These are phyloP conservation scores for Fusarium virguliforme DNA, from an alignment of 2,329 filamentous ascomycete genomes.

Conservation along the genomic window DNA sequence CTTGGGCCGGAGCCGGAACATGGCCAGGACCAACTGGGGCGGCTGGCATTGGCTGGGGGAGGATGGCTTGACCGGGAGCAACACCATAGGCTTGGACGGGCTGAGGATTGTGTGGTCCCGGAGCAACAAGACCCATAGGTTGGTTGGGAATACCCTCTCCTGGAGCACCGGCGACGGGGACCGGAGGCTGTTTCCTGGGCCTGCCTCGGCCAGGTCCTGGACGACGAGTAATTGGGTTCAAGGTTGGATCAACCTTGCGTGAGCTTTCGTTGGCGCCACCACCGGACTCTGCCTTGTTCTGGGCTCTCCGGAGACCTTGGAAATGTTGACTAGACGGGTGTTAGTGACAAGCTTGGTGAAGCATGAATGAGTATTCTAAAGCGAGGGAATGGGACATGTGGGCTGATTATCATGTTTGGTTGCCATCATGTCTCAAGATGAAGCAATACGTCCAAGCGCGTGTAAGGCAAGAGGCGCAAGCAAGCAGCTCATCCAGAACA, in stretches of 20 bases:
- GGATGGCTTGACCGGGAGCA: slow-evolving; percentile 15
- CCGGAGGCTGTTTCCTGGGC: slow-evolving; percentile 63
- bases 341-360: slow-evolving; percentile 30
- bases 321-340: slow-evolving; percentile 69
- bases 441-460: slow-evolving; percentile 23
- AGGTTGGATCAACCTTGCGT: slow-evolving; percentile 65
- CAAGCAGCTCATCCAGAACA: slow-evolving; percentile 22
- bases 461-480: slow-evolving; percentile 18
- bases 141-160: slow-evolving; percentile 32
- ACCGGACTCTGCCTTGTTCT: slow-evolving; percentile 67
- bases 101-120: slow-evolving; percentile 20
- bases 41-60: slow-evolving; percentile 21
- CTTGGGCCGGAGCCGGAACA: slow-evolving; percentile 6
- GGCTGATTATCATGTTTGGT: neutral
- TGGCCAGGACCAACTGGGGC: slow-evolving; percentile 9
- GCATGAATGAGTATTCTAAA: neutral
- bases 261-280: slow-evolving; percentile 55
- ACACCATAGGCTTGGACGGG: slow-evolving; percentile 6
- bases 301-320: slow-evolving; percentile 70
- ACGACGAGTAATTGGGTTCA: slow-evolving; percentile 73
- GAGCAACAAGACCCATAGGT: slow-evolving; percentile 20
- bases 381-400: neutral
- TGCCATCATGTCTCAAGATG: neutral
- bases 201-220: slow-evolving; percentile 72
- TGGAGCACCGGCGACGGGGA: slow-evolving; percentile 25